These are phyloP conservation scores for Sungouiella blattae DNA, from an alignment of 805 yeast genomes.

Conservation along the genomic window DNA sequence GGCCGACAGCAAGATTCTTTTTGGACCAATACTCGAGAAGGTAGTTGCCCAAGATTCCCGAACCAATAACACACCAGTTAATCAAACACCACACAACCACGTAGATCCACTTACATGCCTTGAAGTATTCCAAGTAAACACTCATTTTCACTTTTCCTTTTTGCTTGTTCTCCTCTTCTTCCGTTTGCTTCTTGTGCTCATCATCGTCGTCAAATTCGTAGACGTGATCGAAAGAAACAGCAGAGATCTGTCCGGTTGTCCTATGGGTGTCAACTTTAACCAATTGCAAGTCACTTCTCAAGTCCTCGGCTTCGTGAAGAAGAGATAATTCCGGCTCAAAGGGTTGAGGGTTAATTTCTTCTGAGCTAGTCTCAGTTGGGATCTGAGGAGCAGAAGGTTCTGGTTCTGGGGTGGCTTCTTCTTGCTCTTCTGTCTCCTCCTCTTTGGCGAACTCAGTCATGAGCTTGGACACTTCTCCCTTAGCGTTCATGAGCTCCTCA, in stretches of 20 bases:
- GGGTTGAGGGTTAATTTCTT: slow-evolving; percentile 8
- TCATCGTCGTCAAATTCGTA: slow-evolving; percentile 28
- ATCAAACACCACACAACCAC: slow-evolving; percentile 17
- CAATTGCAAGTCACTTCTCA: slow-evolving; percentile 10
- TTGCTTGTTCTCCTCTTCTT: slow-evolving; percentile 13
- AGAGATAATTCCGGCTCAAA: slow-evolving; percentile 16
- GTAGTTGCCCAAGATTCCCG: slow-evolving; percentile 24
- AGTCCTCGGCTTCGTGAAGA: slow-evolving; percentile 13
- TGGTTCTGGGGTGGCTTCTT: slow-evolving; percentile 14
- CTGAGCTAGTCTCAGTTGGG: slow-evolving; percentile 5
- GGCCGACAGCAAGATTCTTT: slow-evolving; percentile 20
- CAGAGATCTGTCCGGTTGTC: slow-evolving; percentile 24
- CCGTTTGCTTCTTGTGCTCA: slow-evolving; percentile 13
- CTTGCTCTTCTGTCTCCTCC: slow-evolving; percentile 10
- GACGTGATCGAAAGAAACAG: slow-evolving; percentile 31
- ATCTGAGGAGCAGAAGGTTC: no score
- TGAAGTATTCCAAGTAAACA: slow-evolving; percentile 26
- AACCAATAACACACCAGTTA: slow-evolving; percentile 20
- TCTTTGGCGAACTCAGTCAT: slow-evolving; percentile 30
- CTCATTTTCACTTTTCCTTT: slow-evolving; percentile 28
- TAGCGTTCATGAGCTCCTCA: slow-evolving; percentile 40
- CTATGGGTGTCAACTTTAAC: slow-evolving; percentile 13
- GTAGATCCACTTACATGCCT: slow-evolving; percentile 29
- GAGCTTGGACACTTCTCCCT: slow-evolving; percentile 31
- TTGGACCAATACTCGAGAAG: slow-evolving; percentile 38